These are phyloP conservation scores for Obelidium mucronatum DNA, from an alignment of 192 early-diverging fungal species.

Conservation along the genomic window DNA sequence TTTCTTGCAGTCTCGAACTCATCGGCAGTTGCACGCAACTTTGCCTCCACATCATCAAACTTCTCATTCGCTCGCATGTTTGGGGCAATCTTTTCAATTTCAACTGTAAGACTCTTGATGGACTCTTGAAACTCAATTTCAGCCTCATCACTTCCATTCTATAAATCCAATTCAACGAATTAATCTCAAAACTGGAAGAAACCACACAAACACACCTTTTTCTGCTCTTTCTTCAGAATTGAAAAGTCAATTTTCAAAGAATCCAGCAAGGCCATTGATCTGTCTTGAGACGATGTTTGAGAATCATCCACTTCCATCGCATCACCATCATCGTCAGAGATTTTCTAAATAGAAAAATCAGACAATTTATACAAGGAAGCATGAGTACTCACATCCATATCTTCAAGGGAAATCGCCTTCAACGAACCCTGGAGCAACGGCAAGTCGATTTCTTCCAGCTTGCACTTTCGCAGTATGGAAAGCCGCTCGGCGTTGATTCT, in stretches of 20 bases:
- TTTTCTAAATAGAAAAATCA: slow-evolving; percentile 16
- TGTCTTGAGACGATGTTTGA: slow-evolving; percentile 10
- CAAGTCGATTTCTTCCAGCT: slow-evolving; percentile 91
- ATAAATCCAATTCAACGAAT: neutral
- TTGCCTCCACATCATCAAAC: slow-evolving; percentile 83
- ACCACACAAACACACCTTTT: slow-evolving; percentile 47
- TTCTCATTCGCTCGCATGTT: slow-evolving; percentile 90
- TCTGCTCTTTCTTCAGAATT: slow-evolving; percentile 57
- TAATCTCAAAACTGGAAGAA: too few relatives aligned
- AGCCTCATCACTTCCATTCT: slow-evolving; percentile 57
- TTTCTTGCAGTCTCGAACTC: slow-evolving; percentile 86
- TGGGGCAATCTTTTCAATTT: slow-evolving; percentile 89
- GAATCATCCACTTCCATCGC: slow-evolving; percentile 23
- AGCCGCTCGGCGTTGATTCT: slow-evolving; percentile 77
- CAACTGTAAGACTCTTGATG: slow-evolving; percentile 60
- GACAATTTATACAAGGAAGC: slow-evolving; percentile 25
- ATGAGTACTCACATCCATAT: slow-evolving; percentile 59
- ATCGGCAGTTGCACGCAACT: slow-evolving; percentile 78
- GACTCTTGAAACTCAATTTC: slow-evolving; percentile 74
- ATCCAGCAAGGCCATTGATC: slow-evolving; percentile 34
- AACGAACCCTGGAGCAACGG: slow-evolving; percentile 79
- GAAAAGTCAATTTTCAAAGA: slow-evolving; percentile 69
- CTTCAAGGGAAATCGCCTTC: slow-evolving; percentile 77
- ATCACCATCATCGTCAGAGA: slow-evolving; percentile 19
- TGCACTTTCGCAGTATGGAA: slow-evolving; percentile 85